These are phyloP conservation scores for Russula olivacea DNA, from an alignment of 768 basidiomycete species.

Conservation along the genomic window DNA sequence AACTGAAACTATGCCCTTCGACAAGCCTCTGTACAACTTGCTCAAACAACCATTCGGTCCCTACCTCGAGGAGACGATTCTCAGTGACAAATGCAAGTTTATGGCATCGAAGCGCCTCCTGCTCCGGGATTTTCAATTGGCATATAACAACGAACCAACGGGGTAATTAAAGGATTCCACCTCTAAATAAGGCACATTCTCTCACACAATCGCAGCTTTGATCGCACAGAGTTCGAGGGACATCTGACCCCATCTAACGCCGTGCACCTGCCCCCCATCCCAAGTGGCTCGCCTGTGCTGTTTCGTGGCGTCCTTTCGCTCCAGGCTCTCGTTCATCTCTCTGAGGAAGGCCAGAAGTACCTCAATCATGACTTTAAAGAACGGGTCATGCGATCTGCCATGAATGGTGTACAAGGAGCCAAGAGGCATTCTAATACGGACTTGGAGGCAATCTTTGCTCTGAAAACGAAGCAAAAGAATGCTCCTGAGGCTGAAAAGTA, in stretches of 20 bases:
- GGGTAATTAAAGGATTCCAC: conserved; percentile 9
- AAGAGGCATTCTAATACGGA: conserved; percentile 4
- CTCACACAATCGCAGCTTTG: conserved; percentile 7
- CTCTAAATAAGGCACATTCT: not conserved
- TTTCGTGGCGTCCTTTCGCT: conserved; percentile 51
- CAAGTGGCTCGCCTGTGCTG: conserved; percentile 30
- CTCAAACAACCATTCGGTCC: conserved; percentile 32
- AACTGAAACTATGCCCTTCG: not conserved
- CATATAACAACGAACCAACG: conserved; percentile 3
- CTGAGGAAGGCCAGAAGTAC: conserved; percentile 37
- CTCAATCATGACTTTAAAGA: conserved; percentile 43
- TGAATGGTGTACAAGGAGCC: conserved; percentile 26
- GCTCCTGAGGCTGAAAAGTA: not conserved
- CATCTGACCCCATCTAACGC: not conserved
- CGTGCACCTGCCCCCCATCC: not conserved
- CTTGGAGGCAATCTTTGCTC: not conserved
- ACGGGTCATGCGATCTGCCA: conserved; percentile 31
- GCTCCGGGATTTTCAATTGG: conserved; percentile 15
- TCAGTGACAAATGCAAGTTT: conserved; percentile 26
- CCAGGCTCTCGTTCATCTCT: conserved; percentile 43
- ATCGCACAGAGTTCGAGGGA: conserved; percentile 12
- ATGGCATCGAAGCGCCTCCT: not conserved
- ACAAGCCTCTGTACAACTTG: not conserved
- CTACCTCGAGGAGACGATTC: conserved; percentile 31
- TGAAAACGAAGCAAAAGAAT: conserved; percentile 4